Evolutionary conservation across 495 filamentous ascomycete species (phyloP).

Genomic region (Aspergillus mulundensis): DNA sequence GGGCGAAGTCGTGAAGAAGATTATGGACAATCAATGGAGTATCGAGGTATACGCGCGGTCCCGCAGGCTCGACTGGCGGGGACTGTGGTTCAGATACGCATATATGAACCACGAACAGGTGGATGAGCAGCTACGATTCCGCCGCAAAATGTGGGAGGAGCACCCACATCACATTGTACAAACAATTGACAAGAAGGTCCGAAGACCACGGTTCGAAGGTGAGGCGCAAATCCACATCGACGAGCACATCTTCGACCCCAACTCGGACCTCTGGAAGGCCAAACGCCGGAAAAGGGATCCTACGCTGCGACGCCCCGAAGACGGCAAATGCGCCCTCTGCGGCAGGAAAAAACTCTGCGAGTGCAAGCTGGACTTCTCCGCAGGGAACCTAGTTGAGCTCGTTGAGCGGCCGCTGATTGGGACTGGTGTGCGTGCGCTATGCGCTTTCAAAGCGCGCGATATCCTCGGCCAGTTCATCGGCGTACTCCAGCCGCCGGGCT

Average conservation of each 20-base stretch:
- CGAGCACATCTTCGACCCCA: conserved; percentile 12
- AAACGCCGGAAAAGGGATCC: neutral
- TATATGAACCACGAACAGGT: conserved; percentile 8
- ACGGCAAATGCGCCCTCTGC: conserved; percentile 21
- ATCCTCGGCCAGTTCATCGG: conserved; percentile 29
- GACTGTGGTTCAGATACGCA: conserved; percentile 15
- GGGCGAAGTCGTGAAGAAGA: conserved; percentile 15
- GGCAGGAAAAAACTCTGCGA: conserved; percentile 2
- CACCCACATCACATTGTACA: conserved; percentile 26
- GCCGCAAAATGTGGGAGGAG: conserved; percentile 11
- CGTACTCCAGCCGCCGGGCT: conserved; percentile 17
- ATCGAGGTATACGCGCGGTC: conserved; percentile 29
- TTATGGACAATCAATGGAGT: conserved; percentile 22
- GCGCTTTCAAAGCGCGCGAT: conserved; percentile 20
- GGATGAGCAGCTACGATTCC: neutral
- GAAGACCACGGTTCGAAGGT: conserved; percentile 13
- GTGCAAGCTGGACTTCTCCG: conserved; percentile 13
- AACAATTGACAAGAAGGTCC: neutral
- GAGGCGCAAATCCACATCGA: conserved; percentile 20
- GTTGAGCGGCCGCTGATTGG: conserved; percentile 27
- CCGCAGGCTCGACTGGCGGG: conserved; percentile 29
- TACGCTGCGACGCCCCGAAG: conserved; percentile 1
- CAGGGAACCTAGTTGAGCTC: conserved; percentile 31
- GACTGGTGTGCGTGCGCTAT: conserved; percentile 32
- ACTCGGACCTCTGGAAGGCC: neutral